A percentile compares a stretch with the other conserved stretches of the same genome.
Evolutionary conservation across 225 moss, liverwort and hornwort species (phyloP).

Genomic region (Thuidium tamariscinum): DNA sequence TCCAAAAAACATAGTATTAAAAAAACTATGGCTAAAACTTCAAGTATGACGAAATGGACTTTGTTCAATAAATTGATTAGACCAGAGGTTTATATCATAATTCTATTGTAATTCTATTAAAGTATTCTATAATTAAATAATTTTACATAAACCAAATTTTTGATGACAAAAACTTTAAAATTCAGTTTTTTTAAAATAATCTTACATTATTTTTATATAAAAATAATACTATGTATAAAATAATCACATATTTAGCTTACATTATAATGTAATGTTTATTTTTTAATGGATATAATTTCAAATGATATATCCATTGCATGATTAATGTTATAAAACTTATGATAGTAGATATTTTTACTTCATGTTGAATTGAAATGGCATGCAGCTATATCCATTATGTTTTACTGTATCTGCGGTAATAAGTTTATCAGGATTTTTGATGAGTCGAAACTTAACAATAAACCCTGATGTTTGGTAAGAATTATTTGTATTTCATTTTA

Average conservation of each 20-base stretch:
- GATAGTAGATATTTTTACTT: not conserved
- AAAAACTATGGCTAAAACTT: not conserved
- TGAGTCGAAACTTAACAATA: not conserved
- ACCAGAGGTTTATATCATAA: not conserved
- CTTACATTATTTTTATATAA: no score
- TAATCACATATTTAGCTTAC: not conserved
- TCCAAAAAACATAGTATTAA: not conserved
- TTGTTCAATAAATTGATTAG: not conserved
- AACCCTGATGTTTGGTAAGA: conserved; percentile 9
- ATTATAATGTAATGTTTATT: no score
- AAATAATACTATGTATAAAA: no score
- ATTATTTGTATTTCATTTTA: not conserved
- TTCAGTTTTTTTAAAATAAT: not conserved
- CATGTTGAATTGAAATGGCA: not conserved
- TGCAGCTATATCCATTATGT: conserved; percentile 8
- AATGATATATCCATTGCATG: not conserved
- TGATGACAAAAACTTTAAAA: no score
- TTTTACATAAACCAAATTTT: not conserved
- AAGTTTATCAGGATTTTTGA: not conserved
- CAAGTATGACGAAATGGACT: not conserved
- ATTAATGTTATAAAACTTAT: no score
- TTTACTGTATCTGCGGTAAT: not conserved
- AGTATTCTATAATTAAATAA: fast-evolving
- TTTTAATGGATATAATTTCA: not conserved
- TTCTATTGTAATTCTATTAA: not conserved